phyloP scores from a whole-genome alignment of 169 alveolate genomes.

The Neospora caninum region DNA sequence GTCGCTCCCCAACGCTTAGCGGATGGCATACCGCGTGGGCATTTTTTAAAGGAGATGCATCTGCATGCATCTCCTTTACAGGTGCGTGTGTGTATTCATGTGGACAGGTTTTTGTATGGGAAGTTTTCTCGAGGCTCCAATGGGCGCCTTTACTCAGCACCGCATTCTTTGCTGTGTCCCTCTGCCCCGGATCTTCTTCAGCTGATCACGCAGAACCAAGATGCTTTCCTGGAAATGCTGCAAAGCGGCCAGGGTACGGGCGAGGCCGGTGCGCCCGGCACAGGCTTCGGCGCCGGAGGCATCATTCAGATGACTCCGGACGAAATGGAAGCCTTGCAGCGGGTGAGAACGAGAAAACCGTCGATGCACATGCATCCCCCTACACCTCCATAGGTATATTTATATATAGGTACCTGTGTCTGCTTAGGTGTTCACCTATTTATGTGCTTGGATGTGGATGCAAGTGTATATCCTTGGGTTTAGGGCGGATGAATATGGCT shows the following conservation, averaged over 20 bases:
- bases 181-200: not conserved
- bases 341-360: constrained; percentile 59
- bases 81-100: not conserved
- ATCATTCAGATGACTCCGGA: constrained; percentile 85
- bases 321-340: constrained; percentile 90
- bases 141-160: too few species aligned
- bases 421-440: too few species aligned
- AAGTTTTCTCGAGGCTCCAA: not conserved
- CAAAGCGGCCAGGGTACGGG: constrained; percentile 64
- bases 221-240: constrained; percentile 84
- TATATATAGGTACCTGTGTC: not conserved
- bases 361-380: not conserved
- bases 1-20: too few species aligned
- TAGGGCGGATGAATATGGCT: too few species aligned
- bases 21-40: not conserved
- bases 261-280: constrained; percentile 47
- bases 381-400: not conserved
- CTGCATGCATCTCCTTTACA: not conserved
- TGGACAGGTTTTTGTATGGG: too few species aligned
- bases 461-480: too few species aligned
- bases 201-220: constrained; percentile 85
- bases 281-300: constrained; percentile 45
- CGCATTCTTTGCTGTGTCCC: not conserved
- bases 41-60: too few species aligned
- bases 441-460: too few species aligned